phyloP scores from a whole-genome alignment of 2,329 filamentous ascomycete genomes.

The Fusarium anthophilum region DNA sequence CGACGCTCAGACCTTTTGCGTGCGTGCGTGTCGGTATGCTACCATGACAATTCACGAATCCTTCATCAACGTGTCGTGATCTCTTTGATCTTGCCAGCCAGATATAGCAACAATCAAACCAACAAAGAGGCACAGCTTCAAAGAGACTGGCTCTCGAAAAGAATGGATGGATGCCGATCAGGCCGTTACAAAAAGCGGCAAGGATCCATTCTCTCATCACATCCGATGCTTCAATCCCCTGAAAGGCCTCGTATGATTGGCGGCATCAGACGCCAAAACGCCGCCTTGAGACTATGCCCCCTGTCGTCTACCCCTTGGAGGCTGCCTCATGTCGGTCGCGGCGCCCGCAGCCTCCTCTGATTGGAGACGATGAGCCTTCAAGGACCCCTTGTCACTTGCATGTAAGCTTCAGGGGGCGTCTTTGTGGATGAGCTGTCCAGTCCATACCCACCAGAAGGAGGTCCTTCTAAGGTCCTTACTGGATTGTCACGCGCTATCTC shows the following conservation, averaged over 20 bases:
- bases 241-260: constrained; percentile 37
- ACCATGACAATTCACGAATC: constrained; percentile 12
- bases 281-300: constrained; percentile 25
- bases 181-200: constrained; percentile 39
- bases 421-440: constrained; percentile 29
- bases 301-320: constrained; percentile 28
- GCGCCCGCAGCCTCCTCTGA: constrained; percentile 37
- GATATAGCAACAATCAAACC: constrained; percentile 20
- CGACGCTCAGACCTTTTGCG: background rate
- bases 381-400: constrained; percentile 27
- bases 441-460: constrained; percentile 28
- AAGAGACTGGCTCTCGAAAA: constrained; percentile 16
- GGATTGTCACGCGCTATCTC: constrained; percentile 39
- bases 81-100: constrained; percentile 7
- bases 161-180: constrained; percentile 34
- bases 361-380: constrained; percentile 26
- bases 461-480: constrained; percentile 34
- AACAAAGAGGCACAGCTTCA: constrained; percentile 24
- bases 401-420: constrained; percentile 19
- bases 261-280: constrained; percentile 36
- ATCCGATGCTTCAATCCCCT: constrained; percentile 36
- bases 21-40: background rate
- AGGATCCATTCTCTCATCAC: constrained; percentile 32
- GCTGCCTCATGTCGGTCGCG: constrained; percentile 35
- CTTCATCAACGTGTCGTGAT: constrained; percentile 21